Evolutionary conservation across 768 basidiomycete species (phyloP).

Genomic region (Amanita rimosa): DNA sequence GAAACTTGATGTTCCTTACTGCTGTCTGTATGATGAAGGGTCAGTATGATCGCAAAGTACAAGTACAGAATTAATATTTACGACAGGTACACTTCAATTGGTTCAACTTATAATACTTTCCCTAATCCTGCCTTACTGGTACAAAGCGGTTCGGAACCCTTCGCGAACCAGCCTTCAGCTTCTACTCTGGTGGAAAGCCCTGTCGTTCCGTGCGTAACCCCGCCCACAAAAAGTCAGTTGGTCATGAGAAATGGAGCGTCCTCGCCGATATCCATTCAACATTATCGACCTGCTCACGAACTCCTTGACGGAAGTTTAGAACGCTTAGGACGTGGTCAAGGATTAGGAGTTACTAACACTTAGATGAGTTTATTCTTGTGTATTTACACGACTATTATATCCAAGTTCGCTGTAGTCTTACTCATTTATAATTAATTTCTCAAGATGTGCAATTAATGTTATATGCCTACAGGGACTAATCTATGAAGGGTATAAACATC

Average conservation of each 20-base stretch:
- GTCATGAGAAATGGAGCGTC: not conserved
- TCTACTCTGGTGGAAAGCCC: not conserved
- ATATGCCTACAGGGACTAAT: not conserved
- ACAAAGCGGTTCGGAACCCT: slow-evolving; percentile 11
- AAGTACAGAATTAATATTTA: not conserved
- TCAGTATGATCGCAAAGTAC: slow-evolving; percentile 23
- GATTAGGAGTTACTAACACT: slow-evolving; percentile 1
- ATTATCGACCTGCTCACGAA: slow-evolving; percentile 74
- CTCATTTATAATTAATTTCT: not conserved
- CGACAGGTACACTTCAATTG: slow-evolving; percentile 92
- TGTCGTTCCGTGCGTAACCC: not conserved
- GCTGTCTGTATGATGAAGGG: slow-evolving; percentile 86
- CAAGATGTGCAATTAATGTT: not conserved
- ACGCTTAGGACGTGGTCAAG: slow-evolving; percentile 47
- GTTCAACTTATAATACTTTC: slow-evolving; percentile 90
- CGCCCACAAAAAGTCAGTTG: not conserved
- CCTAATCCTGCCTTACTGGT: slow-evolving; percentile 79
- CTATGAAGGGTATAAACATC: slow-evolving; percentile 1
- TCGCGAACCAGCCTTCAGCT: slow-evolving; percentile 14
- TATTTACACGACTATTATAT: not conserved
- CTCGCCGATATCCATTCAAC: slow-evolving; percentile 7
- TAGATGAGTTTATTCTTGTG: not conserved
- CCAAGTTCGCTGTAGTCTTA: not conserved
- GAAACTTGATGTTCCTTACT: slow-evolving; percentile 71
- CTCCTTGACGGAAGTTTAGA: slow-evolving; percentile 65